Percentiles rank a stretch among this genome's conserved stretches.
phyloP scores from a whole-genome alignment of 257 asterid species.

The Ophiorrhiza pumila region DNA sequence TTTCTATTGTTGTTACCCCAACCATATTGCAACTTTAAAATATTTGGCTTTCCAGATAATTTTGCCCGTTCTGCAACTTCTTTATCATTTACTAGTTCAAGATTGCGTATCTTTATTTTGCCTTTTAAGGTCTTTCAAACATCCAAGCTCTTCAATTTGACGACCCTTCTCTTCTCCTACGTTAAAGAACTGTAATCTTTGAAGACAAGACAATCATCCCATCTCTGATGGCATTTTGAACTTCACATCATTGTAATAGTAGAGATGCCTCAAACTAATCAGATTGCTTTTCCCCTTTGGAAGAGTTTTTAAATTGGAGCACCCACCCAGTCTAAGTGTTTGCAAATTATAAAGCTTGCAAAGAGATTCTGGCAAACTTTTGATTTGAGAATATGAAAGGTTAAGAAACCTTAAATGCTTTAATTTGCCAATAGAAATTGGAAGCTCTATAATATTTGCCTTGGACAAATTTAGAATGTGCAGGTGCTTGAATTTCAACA shows the following conservation, averaged over 20 bases:
- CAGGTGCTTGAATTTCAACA: background rate
- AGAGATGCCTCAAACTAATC: conserved; percentile 28
- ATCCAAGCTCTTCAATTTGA: conserved; percentile 24
- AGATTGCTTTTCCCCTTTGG: conserved; percentile 13
- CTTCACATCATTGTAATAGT: background rate
- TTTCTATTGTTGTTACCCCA: conserved; percentile 7
- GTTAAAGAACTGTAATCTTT: background rate
- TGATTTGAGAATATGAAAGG: background rate
- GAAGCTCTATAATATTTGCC: background rate
- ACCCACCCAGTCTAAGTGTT: background rate
- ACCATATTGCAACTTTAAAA: background rate
- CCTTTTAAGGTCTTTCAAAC: conserved; percentile 22
- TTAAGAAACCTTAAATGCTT: background rate
- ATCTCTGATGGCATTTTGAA: conserved; percentile 18
- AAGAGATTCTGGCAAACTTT: background rate
- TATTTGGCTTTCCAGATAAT: conserved; percentile 7
- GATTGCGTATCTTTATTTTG: background rate
- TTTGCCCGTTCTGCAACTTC: conserved; percentile 19
- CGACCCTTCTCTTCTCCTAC: conserved; percentile 21
- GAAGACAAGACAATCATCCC: conserved; percentile 26
- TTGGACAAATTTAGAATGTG: background rate
- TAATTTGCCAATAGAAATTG: background rate
- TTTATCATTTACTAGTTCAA: conserved; percentile 6
- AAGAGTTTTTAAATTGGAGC: background rate
- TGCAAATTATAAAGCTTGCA: conserved; percentile 20